Percentiles rank a stretch among this genome's conserved stretches.
phyloP scores from a whole-genome alignment of 768 basidiomycete genomes.

The Pleurotus sapidus region DNA sequence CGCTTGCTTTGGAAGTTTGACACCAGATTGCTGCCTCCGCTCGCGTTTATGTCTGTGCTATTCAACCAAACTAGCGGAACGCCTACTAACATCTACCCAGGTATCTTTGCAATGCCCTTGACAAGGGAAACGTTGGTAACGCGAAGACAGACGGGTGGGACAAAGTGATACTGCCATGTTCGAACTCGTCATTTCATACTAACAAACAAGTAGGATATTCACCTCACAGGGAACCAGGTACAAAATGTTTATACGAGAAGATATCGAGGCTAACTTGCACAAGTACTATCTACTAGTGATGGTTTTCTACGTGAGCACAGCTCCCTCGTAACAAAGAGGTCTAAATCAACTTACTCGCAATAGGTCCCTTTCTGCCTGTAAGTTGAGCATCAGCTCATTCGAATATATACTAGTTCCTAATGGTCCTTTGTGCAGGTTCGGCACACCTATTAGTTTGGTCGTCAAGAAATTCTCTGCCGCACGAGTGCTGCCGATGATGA shows the following conservation, averaged over 20 bases:
- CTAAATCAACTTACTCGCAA: neutral
- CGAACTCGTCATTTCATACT: no score
- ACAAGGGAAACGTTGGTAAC: slow-evolving; percentile 50
- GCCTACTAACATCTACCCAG: slow-evolving; percentile 15
- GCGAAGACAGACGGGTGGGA: slow-evolving; percentile 53
- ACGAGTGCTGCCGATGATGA: slow-evolving; percentile 1
- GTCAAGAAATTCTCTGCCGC: slow-evolving; percentile 27
- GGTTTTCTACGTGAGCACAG: slow-evolving; percentile 38
- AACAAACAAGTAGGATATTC: slow-evolving; percentile 29
- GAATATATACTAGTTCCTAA: neutral
- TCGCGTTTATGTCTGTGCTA: slow-evolving; percentile 37
- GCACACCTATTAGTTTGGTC: slow-evolving; percentile 47
- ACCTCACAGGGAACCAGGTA: slow-evolving; percentile 43
- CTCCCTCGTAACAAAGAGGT: neutral
- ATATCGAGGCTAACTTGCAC: neutral
- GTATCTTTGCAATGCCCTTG: slow-evolving; percentile 48
- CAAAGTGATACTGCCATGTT: slow-evolving; percentile 24
- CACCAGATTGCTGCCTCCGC: slow-evolving; percentile 36
- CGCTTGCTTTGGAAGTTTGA: slow-evolving; percentile 41
- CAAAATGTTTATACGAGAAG: neutral
- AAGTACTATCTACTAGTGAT: slow-evolving; percentile 49
- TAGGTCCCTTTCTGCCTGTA: slow-evolving; percentile 46
- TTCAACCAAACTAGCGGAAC: neutral
- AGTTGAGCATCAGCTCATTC: slow-evolving; percentile 10
- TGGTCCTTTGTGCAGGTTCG: slow-evolving; percentile 28